phyloP scores from a whole-genome alignment of 1,284 basidiomycete species.

The Fomitopsis schrenkii region DNA sequence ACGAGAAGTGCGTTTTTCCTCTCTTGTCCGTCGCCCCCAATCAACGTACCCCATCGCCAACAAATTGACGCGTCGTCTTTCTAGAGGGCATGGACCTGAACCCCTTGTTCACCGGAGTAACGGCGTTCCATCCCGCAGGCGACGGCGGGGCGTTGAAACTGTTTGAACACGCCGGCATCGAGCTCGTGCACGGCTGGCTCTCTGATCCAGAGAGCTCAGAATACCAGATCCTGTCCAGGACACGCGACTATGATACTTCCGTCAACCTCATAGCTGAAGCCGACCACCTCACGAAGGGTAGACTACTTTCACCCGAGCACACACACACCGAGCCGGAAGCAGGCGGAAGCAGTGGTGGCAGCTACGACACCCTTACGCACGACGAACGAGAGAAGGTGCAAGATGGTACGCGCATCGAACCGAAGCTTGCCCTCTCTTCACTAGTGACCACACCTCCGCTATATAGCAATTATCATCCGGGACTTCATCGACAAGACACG shows the following conservation, averaged over 20 bases:
- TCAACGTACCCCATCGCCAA: neutral
- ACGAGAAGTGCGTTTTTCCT: conserved; percentile 61
- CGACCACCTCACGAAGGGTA: conserved; percentile 65
- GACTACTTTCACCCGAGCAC: conserved; percentile 42
- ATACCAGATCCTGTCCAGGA: conserved; percentile 46
- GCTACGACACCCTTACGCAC: conserved; percentile 33
- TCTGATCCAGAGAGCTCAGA: conserved; percentile 71
- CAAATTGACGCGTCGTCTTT: neutral
- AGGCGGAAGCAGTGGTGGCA: neutral
- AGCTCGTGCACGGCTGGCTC: conserved; percentile 90
- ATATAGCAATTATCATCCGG: conserved; percentile 60
- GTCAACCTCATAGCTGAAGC: conserved; percentile 73
- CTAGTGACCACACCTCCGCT: neutral
- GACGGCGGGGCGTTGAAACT: conserved; percentile 74
- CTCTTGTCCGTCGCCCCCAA: neutral
- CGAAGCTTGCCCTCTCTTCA: neutral
- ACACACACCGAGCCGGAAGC: conserved; percentile 4
- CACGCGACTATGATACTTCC: conserved; percentile 66
- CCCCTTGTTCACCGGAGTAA: conserved; percentile 67
- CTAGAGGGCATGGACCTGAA: conserved; percentile 85
- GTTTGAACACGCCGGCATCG: conserved; percentile 78
- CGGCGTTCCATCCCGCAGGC: conserved; percentile 61
- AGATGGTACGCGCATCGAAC: conserved; percentile 45
- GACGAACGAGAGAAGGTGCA: conserved; percentile 58
- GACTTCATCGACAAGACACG: conserved; percentile 69